phyloP scores from a whole-genome alignment of 345 rosid genomes.

The Citrus australasica region DNA sequence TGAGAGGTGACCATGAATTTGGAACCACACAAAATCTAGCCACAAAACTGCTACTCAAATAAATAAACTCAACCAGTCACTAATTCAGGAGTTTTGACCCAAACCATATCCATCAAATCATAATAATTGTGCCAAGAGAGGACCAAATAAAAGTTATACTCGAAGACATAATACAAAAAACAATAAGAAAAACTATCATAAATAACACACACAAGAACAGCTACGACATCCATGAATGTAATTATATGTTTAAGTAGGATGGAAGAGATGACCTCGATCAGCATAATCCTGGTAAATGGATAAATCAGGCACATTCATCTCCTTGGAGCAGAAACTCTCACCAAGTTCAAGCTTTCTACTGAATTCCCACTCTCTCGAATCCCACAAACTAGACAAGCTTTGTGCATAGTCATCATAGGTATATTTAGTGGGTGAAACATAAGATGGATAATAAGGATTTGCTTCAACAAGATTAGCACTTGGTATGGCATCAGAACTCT shows the following conservation, averaged over 20 bases:
- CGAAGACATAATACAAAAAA: no score
- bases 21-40: background rate
- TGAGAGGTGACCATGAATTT: background rate
- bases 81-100: background rate
- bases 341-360: slow-evolving; percentile 17
- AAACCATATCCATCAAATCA: background rate
- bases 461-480: slow-evolving; percentile 24
- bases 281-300: slow-evolving; percentile 21
- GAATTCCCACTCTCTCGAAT: slow-evolving; percentile 25
- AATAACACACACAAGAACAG: background rate
- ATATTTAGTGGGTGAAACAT: slow-evolving; percentile 24
- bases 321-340: slow-evolving; percentile 23
- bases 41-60: background rate
- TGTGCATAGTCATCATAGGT: slow-evolving; percentile 25
- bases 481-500: slow-evolving; percentile 4
- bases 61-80: background rate
- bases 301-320: slow-evolving; percentile 18
- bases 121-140: background rate
- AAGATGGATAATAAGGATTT: slow-evolving; percentile 35
- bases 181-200: background rate
- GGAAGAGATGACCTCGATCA: slow-evolving; percentile 35
- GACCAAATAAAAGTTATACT: background rate
- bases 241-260: background rate
- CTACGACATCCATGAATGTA: background rate
- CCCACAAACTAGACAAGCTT: slow-evolving; percentile 31